A percentile compares a stretch with the other conserved stretches of the same genome.
These are phyloP conservation scores for Marchantia paleacea DNA, from an alignment of 225 moss, liverwort and hornwort genomes.

Conservation along the genomic window DNA sequence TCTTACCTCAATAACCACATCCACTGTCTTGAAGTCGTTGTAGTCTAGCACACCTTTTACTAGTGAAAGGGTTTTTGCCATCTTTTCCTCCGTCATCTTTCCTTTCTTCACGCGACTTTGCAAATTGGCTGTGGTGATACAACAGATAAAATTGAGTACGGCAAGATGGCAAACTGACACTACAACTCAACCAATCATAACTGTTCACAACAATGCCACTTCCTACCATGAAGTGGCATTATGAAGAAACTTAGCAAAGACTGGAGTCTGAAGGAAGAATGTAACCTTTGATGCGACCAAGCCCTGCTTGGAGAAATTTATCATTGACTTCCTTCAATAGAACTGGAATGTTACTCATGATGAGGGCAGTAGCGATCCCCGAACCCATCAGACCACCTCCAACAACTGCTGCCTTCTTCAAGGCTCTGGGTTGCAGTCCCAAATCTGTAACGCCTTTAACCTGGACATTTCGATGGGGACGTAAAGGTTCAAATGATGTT, in stretches of 20 bases:
- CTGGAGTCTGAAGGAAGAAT: not conserved
- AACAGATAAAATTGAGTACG: not conserved
- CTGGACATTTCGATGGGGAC: constrained; percentile 33
- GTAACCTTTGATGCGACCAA: constrained; percentile 74
- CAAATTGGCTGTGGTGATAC: constrained; percentile 60
- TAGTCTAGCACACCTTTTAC: constrained; percentile 83
- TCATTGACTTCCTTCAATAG: constrained; percentile 93
- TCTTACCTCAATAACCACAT: constrained; percentile 90
- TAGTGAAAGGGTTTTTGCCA: constrained; percentile 65
- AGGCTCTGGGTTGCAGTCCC: constrained; percentile 74
- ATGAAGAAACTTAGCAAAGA: not conserved
- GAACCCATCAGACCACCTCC: constrained; percentile 99
- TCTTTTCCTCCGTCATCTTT: constrained; percentile 81
- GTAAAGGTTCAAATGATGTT: not conserved
- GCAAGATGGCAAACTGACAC: not conserved
- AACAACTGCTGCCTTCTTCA: constrained; percentile 80
- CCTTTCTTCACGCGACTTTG: constrained; percentile 93
- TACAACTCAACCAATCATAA: not conserved
- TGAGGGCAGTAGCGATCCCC: constrained; percentile 86
- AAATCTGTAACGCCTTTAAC: constrained; percentile 81
- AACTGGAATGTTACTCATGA: constrained; percentile 72
- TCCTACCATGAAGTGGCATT: not conserved
- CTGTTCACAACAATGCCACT: not conserved
- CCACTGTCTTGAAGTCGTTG: constrained; percentile 79
- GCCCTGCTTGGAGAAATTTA: constrained; percentile 76